Conservation (phyloP, 1,284 basidiomycete species). For the Trichosporon asahii region DNA sequence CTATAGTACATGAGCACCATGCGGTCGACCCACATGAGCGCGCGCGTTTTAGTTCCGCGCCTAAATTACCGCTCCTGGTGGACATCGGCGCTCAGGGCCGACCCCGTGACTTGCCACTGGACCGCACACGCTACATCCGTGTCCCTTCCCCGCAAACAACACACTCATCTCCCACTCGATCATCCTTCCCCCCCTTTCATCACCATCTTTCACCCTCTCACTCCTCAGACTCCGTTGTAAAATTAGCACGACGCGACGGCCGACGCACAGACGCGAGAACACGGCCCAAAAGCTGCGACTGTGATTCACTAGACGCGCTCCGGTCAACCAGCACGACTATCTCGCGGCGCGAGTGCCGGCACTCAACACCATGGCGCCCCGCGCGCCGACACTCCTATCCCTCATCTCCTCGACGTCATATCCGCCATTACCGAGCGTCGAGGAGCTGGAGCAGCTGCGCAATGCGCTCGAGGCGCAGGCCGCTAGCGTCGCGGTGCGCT, state of each 20-base stretch:
- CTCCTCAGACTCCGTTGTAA: neutral
- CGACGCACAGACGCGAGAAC: neutral
- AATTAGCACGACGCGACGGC: neutral
- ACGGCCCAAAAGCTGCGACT: neutral
- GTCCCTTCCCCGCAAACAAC: conserved; percentile 10
- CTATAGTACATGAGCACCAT: neutral
- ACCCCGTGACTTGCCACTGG: conserved; percentile 6
- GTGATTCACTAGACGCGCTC: neutral
- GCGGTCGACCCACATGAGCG: neutral
- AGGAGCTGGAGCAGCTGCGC: conserved; percentile 66
- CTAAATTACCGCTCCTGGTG: neutral
- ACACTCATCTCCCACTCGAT: neutral
- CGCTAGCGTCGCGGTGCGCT: conserved; percentile 59
- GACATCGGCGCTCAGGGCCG: neutral
- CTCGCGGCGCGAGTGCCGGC: neutral
- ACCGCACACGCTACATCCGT: conserved; percentile 2
- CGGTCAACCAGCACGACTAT: too few species aligned
- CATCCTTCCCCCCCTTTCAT: neutral
- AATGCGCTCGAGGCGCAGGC: conserved; percentile 60
- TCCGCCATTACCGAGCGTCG: conserved; percentile 61
- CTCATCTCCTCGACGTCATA: conserved; percentile 44
- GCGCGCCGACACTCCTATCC: conserved; percentile 29
- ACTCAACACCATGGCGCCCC: conserved; percentile 25
- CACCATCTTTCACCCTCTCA: neutral
- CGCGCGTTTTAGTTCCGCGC: neutral